Evolutionary conservation across 371 early-diverging fungal genomes (phyloP).

Genomic region (Lichtheimia ornata): DNA sequence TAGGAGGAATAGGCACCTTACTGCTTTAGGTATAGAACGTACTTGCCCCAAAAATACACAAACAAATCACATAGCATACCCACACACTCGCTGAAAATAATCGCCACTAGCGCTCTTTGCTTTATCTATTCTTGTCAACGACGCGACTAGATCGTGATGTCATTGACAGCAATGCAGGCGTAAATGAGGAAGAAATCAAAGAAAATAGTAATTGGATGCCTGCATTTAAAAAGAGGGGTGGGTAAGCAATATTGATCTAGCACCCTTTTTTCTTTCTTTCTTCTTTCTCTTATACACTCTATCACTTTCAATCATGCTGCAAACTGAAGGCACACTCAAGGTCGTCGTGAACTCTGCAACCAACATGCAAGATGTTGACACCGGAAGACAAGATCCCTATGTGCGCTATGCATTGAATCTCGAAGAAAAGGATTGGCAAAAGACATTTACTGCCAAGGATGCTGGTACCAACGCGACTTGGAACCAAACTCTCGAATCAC

Average conservation of each 20-base stretch:
- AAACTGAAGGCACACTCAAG: conserved; percentile 20
- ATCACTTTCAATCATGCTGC: conserved; percentile 4
- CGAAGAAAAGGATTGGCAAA: conserved; percentile 50
- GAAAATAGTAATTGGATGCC: no score
- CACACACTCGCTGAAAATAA: no score
- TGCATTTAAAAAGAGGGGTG: no score
- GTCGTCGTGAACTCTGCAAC: conserved; percentile 44
- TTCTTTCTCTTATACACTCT: not conserved
- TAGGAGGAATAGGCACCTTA: no score
- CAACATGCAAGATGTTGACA: conserved; percentile 40
- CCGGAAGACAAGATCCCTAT: conserved; percentile 61
- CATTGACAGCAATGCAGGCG: no score
- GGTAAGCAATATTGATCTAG: not conserved
- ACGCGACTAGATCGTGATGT: no score
- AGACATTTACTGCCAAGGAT: conserved; percentile 57
- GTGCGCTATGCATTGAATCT: conserved; percentile 51
- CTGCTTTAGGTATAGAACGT: no score
- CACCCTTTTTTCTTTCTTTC: not conserved
- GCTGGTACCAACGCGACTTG: conserved; percentile 51
- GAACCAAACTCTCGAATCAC: conserved; percentile 55
- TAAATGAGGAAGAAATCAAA: no score
- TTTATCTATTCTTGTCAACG: no score
- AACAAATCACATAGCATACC: no score
- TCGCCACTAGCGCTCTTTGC: no score
- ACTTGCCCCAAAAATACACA: no score